Evolutionary conservation across 1,139 yeast genomes (phyloP), one percentile per base, ranked within the genome.

Genomic region (Geotrichum restrictum): DNA sequence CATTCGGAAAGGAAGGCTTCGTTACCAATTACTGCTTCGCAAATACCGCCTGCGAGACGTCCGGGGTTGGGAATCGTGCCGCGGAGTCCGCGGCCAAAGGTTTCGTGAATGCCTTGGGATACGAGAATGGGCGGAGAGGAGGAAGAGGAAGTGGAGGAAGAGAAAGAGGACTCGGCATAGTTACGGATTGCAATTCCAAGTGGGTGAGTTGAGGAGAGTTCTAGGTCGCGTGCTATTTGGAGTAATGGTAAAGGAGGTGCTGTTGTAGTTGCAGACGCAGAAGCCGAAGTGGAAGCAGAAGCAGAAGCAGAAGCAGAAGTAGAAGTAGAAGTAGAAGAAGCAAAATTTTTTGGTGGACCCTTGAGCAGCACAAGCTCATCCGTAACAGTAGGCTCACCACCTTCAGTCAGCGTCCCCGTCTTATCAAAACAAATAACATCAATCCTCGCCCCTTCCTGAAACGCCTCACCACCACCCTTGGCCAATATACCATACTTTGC

Each of bases 401-500:
- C 82, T 54, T 69, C 70, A 0, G 94, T 85, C 56, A 85, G 70
- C 0, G 94, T 85, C 1, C 94, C 94, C 0, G 94, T 85, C 60
- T 85, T 85, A 67, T 85, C 94, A 66, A 85, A 85, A 61, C 91
- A 85, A 13, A 85, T 78, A 44, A 82, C 77, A 53, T 80, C 78
- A 33, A 83, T 72, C 31, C 72, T 73, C 1, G 89, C 79, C 1
- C 85, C 91, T 62, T 85, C 88, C 67, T 85, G 91, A 64, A 85
- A 85, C 1, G 93, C 89, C 49, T 81, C 82, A 44, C 94, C 94
- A 11, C 94, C 94, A 33, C 93, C 93, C 61, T 83, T 78, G 1
- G 86, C 89, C 46, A 85, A 71, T 47, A 85, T 82, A n/a, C 94
- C 94, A 64, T 81, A 73, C 37, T 78, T 74, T 0, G 96, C 96